Percentiles rank a stretch among this genome's conserved stretches.
phyloP scores from a whole-genome alignment of 2,329 filamentous ascomycete species.

The Ceratocystis diversiconidia region DNA sequence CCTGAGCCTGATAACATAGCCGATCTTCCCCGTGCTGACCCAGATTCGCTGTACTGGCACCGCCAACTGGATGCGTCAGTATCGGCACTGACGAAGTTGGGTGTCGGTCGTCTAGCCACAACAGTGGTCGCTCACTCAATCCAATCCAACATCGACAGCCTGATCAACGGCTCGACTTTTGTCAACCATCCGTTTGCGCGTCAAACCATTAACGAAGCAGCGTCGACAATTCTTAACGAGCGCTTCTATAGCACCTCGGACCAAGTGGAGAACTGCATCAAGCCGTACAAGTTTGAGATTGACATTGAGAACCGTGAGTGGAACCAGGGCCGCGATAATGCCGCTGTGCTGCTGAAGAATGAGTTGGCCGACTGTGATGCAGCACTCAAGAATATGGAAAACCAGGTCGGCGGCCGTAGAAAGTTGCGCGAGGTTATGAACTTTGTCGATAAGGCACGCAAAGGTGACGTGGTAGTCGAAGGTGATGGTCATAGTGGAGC shows the following conservation, averaged over 20 bases:
- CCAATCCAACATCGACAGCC: conserved; percentile 64
- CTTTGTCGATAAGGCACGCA: conserved; percentile 82
- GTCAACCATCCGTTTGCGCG: conserved; percentile 80
- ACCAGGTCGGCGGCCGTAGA: conserved; percentile 60
- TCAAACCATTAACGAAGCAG: conserved; percentile 83
- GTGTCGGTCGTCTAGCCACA: conserved; percentile 82
- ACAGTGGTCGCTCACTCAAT: conserved; percentile 82
- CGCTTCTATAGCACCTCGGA: conserved; percentile 94
- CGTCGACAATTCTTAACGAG: conserved; percentile 79
- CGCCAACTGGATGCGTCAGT: conserved; percentile 86
- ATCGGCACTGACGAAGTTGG: conserved; percentile 81
- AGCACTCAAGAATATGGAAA: conserved; percentile 63
- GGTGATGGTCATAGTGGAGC: conserved; percentile 73
- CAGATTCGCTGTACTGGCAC: conserved; percentile 80
- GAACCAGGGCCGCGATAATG: conserved; percentile 70
- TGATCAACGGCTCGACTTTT: conserved; percentile 73
- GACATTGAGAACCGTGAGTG: conserved; percentile 88
- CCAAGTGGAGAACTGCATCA: conserved; percentile 97
- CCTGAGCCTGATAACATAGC: conserved; percentile 58
- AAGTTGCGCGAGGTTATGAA: conserved; percentile 80
- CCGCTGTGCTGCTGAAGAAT: conserved; percentile 64
- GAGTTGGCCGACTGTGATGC: conserved; percentile 74
- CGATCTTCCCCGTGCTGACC: conserved; percentile 71
- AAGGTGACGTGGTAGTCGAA: conserved; percentile 71
- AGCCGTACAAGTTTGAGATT: conserved; percentile 96